phyloP scores from a whole-genome alignment of 129 eudicot genomes.

The Flaveria linearis region DNA sequence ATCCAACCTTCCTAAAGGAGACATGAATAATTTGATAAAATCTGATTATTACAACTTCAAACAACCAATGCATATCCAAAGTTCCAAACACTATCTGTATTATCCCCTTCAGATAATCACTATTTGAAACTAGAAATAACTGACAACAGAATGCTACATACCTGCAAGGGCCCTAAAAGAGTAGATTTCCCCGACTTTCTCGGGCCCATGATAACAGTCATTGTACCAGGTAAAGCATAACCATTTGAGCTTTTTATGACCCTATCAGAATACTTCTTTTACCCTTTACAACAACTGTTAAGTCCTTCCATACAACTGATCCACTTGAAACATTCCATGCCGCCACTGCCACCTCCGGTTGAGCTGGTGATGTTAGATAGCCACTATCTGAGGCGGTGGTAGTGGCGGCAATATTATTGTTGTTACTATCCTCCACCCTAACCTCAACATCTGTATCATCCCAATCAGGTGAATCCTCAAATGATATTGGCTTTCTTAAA shows the following conservation, averaged over 20 bases:
- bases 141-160: constrained; percentile 20
- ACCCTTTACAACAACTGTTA: constrained; percentile 83
- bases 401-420: constrained; percentile 56
- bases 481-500: constrained; percentile 77
- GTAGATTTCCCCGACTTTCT: constrained; percentile 96
- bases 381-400: constrained; percentile 86
- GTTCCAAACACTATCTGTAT: neutral
- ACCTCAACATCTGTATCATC: constrained; percentile 78
- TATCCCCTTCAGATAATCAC: neutral
- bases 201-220: constrained; percentile 99
- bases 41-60: neutral
- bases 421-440: constrained; percentile 51
- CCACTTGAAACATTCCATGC: constrained; percentile 72
- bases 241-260: constrained; percentile 85
- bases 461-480: constrained; percentile 98
- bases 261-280: constrained; percentile 84
- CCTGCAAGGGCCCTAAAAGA: constrained; percentile 89
- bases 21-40: constrained; percentile 18
- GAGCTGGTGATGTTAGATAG: constrained; percentile 72
- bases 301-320: constrained; percentile 84
- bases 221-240: constrained; percentile 88
- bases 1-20: constrained; percentile 79
- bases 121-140: neutral
- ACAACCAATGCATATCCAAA: neutral
- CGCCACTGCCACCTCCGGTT: constrained; percentile 66